Conservation (phyloP, 1,139 yeast species). For the Meyerozyma athensensis region DNA sequence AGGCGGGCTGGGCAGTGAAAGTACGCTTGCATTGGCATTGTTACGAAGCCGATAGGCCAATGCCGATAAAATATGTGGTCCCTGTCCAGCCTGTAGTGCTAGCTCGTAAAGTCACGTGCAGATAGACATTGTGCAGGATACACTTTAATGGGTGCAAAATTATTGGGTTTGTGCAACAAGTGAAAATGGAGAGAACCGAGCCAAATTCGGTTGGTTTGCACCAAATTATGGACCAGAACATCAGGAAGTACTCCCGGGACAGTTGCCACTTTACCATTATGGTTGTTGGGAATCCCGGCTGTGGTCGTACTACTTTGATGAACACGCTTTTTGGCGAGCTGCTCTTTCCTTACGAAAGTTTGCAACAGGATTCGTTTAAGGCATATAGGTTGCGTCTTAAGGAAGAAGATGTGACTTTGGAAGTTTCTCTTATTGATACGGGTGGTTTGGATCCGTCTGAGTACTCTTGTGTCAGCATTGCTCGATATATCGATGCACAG, state of each 20-base stretch:
- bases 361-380: neutral
- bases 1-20: neutral
- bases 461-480: neutral
- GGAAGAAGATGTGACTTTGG: constrained; percentile 15
- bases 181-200: neutral
- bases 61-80: too few relatives aligned
- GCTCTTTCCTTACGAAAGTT: neutral
- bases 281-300: constrained; percentile 3
- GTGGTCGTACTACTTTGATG: constrained; percentile 3
- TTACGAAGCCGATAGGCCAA: too few relatives aligned
- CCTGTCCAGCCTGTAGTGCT: too few relatives aligned
- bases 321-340: constrained; percentile 1
- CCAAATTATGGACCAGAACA: neutral
- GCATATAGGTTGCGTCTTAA: neutral
- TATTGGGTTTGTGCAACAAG: neutral
- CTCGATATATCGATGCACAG: constrained; percentile 10
- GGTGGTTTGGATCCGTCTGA: constrained; percentile 30
- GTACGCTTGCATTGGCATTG: neutral
- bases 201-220: neutral
- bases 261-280: neutral
- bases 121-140: too few relatives aligned
- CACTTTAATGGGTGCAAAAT: constrained; percentile 2
- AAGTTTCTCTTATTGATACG: constrained; percentile 31
- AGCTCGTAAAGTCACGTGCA: too few relatives aligned
- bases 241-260: neutral